Percentiles rank a stretch among this genome's conserved stretches.
Evolutionary conservation across 2,329 filamentous ascomycete genomes (phyloP).

Genomic region (Hyphodiscus sp.): DNA sequence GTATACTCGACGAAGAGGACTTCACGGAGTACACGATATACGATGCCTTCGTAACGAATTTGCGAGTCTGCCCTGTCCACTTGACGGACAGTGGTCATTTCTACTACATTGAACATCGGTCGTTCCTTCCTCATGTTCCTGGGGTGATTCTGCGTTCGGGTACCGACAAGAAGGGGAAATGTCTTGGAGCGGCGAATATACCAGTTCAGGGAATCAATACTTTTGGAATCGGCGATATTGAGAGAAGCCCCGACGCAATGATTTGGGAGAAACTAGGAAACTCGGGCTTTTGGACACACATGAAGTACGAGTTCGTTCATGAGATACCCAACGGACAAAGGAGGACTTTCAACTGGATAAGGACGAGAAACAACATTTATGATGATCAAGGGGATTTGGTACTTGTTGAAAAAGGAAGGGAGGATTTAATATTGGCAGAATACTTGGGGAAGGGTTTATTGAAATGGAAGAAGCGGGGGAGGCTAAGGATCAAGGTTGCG

Average conservation of each 20-base stretch:
- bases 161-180: constrained; percentile 15
- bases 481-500: constrained; percentile 13
- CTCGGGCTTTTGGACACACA: constrained; percentile 22
- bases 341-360: constrained; percentile 18
- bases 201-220: constrained; percentile 14
- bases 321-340: constrained; percentile 7
- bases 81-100: constrained; percentile 12
- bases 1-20: constrained; percentile 13
- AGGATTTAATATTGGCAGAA: constrained; percentile 16
- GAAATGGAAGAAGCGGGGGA: constrained; percentile 24
- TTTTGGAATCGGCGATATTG: constrained; percentile 18
- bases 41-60: constrained; percentile 21
- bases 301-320: constrained; percentile 19
- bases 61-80: constrained; percentile 20
- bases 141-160: constrained; percentile 18
- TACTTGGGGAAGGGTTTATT: constrained; percentile 20
- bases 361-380: constrained; percentile 20
- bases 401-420: constrained; percentile 18
- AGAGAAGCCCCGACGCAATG: constrained; percentile 8
- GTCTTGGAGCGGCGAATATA: constrained; percentile 18
- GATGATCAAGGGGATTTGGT: constrained; percentile 24
- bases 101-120: constrained; percentile 22
- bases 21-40: constrained; percentile 19
- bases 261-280: constrained; percentile 19
- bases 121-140: constrained; percentile 16